Evolutionary conservation across 768 basidiomycete species (phyloP).

Genomic region (Psilocybe sp.): DNA sequence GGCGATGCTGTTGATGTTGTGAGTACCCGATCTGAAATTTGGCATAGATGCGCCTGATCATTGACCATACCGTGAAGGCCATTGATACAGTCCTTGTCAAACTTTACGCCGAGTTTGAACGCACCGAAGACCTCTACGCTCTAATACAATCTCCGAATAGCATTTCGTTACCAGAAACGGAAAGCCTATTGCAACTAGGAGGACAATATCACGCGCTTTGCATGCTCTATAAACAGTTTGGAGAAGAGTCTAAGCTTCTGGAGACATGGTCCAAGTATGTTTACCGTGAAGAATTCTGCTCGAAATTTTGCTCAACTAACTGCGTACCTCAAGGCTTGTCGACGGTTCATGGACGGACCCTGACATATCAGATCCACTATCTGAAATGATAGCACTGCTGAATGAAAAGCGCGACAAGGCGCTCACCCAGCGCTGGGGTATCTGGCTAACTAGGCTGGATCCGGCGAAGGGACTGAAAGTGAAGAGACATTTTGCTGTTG

Average conservation of each 20-base stretch:
- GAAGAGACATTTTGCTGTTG: slow-evolving; percentile 1
- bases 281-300: slow-evolving; percentile 9
- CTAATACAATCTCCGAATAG: slow-evolving; percentile 55
- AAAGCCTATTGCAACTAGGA: slow-evolving; percentile 45
- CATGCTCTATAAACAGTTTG: slow-evolving; percentile 54
- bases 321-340: slow-evolving; percentile 43
- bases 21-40: slow-evolving; percentile 1
- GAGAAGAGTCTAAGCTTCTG: slow-evolving; percentile 59
- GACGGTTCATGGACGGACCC: slow-evolving; percentile 66
- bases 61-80: slow-evolving; percentile 37
- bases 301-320: not conserved
- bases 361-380: slow-evolving; percentile 60
- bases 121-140: slow-evolving; percentile 57
- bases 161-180: slow-evolving; percentile 60
- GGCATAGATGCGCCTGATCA: not conserved
- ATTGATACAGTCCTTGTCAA: slow-evolving; percentile 85
- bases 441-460: slow-evolving; percentile 76
- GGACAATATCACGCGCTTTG: slow-evolving; percentile 62
- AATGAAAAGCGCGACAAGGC: slow-evolving; percentile 54
- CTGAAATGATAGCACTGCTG: slow-evolving; percentile 57
- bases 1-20: slow-evolving; percentile 22
- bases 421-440: slow-evolving; percentile 69
- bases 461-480: slow-evolving; percentile 73
- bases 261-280: slow-evolving; percentile 67
- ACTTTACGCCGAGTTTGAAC: slow-evolving; percentile 61